These are phyloP conservation scores for Cladophialophora immunda DNA, from an alignment of 2,329 filamentous ascomycete genomes.

Conservation along the genomic window DNA sequence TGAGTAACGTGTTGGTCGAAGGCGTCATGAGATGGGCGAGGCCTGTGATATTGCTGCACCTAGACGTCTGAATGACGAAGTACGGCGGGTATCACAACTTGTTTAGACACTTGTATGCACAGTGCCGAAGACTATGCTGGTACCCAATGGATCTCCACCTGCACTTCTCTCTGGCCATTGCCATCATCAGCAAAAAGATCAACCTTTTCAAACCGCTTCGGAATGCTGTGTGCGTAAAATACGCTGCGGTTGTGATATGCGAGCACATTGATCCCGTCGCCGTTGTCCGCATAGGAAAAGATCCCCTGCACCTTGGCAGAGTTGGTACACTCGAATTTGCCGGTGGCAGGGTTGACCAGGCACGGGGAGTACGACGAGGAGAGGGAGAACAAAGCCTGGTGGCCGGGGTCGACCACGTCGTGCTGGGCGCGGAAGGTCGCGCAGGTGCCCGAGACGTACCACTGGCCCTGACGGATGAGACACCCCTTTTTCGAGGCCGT, in stretches of 20 bases:
- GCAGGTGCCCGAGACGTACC: slow-evolving; percentile 73
- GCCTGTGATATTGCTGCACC: not conserved
- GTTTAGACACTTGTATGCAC: not conserved
- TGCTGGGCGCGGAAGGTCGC: slow-evolving; percentile 68
- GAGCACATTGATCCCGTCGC: slow-evolving; percentile 19
- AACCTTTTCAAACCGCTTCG: slow-evolving; percentile 36
- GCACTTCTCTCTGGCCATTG: slow-evolving; percentile 33
- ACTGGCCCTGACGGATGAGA: slow-evolving; percentile 71
- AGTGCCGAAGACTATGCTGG: slow-evolving; percentile 25
- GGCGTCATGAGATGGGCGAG: not conserved
- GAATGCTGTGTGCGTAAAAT: slow-evolving; percentile 37
- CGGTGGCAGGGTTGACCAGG: slow-evolving; percentile 55
- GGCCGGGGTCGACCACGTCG: slow-evolving; percentile 46
- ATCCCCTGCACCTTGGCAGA: slow-evolving; percentile 53
- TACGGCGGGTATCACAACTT: not conserved
- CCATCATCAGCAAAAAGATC: slow-evolving; percentile 36
- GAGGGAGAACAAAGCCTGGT: slow-evolving; percentile 59
- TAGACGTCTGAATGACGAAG: not conserved
- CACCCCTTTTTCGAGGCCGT: slow-evolving; percentile 62
- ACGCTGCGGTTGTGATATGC: slow-evolving; percentile 28
- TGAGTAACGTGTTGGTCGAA: not conserved
- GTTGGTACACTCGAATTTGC: slow-evolving; percentile 64
- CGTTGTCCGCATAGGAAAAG: slow-evolving; percentile 23
- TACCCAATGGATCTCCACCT: slow-evolving; percentile 39
- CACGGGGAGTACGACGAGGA: slow-evolving; percentile 68